These are phyloP conservation scores for Sporisorium sorghi DNA, from an alignment of 1,284 basidiomycete genomes.

Conservation along the genomic window DNA sequence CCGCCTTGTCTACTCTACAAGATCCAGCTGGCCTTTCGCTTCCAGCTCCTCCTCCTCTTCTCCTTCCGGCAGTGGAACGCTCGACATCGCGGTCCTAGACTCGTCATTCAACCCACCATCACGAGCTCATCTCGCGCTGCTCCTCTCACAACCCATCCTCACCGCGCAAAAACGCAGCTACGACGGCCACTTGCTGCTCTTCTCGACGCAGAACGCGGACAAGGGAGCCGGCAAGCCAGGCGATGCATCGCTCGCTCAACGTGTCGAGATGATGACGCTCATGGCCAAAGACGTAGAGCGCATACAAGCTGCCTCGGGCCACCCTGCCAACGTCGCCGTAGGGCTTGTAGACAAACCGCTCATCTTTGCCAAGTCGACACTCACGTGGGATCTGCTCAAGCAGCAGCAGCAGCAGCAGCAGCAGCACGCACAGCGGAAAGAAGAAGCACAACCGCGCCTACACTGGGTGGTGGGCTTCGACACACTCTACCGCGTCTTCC, in stretches of 20 bases:
- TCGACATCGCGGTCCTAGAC: constrained; percentile 77
- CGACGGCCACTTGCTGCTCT: constrained; percentile 82
- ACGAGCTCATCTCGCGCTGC: constrained; percentile 83
- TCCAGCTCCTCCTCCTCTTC: constrained; percentile 4
- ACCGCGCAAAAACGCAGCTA: constrained; percentile 69
- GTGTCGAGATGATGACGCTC: constrained; percentile 69
- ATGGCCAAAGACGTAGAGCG: constrained; percentile 61
- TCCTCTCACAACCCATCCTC: constrained; percentile 72
- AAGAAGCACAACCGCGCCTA: constrained; percentile 64
- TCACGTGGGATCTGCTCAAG: constrained; percentile 73
- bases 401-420: too few species aligned
- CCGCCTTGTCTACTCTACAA: constrained; percentile 48
- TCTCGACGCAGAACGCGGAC: constrained; percentile 90
- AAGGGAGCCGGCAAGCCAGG: constrained; percentile 77
- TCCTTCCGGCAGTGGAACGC: neutral
- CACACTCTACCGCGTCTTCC: constrained; percentile 86
- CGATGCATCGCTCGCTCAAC: constrained; percentile 72
- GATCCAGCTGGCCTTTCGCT: constrained; percentile 28
- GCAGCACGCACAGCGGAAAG: neutral
- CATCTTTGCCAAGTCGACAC: constrained; percentile 83
- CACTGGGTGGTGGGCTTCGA: constrained; percentile 86
- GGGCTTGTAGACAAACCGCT: constrained; percentile 87
- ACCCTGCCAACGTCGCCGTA: constrained; percentile 76
- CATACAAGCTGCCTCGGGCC: constrained; percentile 17
- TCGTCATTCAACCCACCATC: constrained; percentile 96